These are phyloP conservation scores for carrot (Daucus carota) DNA, from an alignment of 129 eudicot species.

Conservation along the genomic window DNA sequence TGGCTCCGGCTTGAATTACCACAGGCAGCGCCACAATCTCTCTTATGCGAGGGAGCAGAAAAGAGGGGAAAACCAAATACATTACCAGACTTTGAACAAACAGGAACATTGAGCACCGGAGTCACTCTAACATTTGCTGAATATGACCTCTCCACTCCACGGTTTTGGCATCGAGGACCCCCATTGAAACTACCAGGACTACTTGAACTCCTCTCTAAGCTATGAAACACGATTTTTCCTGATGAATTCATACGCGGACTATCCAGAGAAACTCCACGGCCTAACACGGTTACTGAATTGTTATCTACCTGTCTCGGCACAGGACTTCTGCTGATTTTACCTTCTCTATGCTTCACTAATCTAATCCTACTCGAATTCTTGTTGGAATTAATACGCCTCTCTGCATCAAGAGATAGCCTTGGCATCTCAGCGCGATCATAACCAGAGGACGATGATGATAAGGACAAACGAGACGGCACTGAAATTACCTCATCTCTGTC, in stretches of 20 bases:
- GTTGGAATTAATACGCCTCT: slow-evolving; percentile 20
- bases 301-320: slow-evolving; percentile 30
- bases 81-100: slow-evolving; percentile 65
- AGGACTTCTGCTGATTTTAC: slow-evolving; percentile 33
- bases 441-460: slow-evolving; percentile 62
- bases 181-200: slow-evolving; percentile 81
- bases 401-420: slow-evolving; percentile 61
- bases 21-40: slow-evolving; percentile 20
- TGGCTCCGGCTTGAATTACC: slow-evolving; percentile 12
- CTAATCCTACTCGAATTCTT: slow-evolving; percentile 37
- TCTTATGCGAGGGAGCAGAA: slow-evolving; percentile 46
- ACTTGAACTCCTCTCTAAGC: slow-evolving; percentile 81
- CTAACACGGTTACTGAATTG: neutral
- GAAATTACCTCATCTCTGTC: slow-evolving; percentile 45
- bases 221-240: slow-evolving; percentile 70
- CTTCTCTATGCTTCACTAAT: slow-evolving; percentile 29
- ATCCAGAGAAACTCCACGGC: slow-evolving; percentile 51
- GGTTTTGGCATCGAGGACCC: slow-evolving; percentile 50
- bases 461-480: slow-evolving; percentile 54
- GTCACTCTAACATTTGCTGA: slow-evolving; percentile 73
- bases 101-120: slow-evolving; percentile 83
- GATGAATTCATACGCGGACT: slow-evolving; percentile 87
- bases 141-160: slow-evolving; percentile 73
- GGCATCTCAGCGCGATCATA: slow-evolving; percentile 69
- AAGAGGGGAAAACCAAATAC: slow-evolving; percentile 60